Evolutionary conservation across 495 filamentous ascomycete genomes (phyloP).

Genomic region (Podospora pseudoanserina): DNA sequence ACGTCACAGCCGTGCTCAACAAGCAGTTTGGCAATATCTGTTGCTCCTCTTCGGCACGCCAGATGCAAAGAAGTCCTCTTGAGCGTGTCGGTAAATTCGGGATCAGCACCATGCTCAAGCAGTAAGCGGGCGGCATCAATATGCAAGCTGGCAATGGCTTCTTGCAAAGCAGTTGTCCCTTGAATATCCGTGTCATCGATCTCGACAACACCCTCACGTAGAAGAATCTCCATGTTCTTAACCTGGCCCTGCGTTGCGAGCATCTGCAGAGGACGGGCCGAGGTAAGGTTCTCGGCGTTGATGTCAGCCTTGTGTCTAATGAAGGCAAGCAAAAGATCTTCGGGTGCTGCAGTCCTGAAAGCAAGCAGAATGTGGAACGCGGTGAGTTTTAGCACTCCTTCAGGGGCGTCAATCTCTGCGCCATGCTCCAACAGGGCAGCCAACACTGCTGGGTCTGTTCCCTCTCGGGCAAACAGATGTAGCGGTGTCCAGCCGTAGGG

Average conservation of each 20-base stretch:
- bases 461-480: slow-evolving; percentile 14
- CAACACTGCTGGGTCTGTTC: slow-evolving; percentile 11
- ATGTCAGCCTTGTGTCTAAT: slow-evolving; percentile 16
- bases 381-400: neutral
- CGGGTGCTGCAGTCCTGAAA: slow-evolving; percentile 2
- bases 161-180: slow-evolving; percentile 23
- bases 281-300: slow-evolving; percentile 15
- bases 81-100: slow-evolving; percentile 43
- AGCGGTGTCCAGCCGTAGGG: neutral
- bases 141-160: slow-evolving; percentile 10
- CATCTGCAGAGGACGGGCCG: slow-evolving; percentile 14
- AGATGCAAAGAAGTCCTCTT: slow-evolving; percentile 53
- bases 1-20: slow-evolving; percentile 46
- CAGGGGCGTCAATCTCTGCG: slow-evolving; percentile 16
- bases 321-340: slow-evolving; percentile 15
- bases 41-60: slow-evolving; percentile 46
- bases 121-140: slow-evolving; percentile 15
- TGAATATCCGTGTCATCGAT: slow-evolving; percentile 23
- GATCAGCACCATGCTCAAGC: slow-evolving; percentile 27
- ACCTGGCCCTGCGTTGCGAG: slow-evolving; percentile 11
- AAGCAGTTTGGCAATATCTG: slow-evolving; percentile 46
- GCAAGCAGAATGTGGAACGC: slow-evolving; percentile 15
- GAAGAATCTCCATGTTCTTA: slow-evolving; percentile 17
- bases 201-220: slow-evolving; percentile 12
- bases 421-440: slow-evolving; percentile 17